Percentiles rank a stretch among this genome's conserved stretches.
Evolutionary conservation across 2,329 filamentous ascomycete species (phyloP).

Genomic region (Phaeophleospora eucalypticola): DNA sequence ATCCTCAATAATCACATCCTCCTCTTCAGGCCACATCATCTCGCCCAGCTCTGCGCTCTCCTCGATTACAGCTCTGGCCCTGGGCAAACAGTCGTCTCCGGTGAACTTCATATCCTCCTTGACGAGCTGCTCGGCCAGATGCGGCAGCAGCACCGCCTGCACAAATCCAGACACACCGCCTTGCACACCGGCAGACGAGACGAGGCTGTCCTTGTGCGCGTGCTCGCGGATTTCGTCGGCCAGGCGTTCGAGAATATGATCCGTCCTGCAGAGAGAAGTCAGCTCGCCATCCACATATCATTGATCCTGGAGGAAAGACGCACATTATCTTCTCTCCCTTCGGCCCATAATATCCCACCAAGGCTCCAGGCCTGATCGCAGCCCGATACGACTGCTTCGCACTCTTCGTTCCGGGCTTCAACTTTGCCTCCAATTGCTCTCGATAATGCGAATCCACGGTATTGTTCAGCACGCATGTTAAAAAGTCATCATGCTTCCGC

Average conservation of each 20-base stretch:
- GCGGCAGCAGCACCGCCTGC: conserved; percentile 35
- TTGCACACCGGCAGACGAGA: conserved; percentile 29
- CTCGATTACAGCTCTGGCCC: conserved; percentile 25
- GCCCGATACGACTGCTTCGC: not conserved
- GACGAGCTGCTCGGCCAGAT: conserved; percentile 33
- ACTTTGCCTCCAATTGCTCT: conserved; percentile 21
- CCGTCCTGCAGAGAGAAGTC: conserved; percentile 21
- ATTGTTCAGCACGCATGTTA: conserved; percentile 26
- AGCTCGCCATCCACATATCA: not conserved
- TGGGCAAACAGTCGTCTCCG: conserved; percentile 11
- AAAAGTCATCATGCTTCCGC: conserved; percentile 21
- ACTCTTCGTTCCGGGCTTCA: conserved; percentile 15
- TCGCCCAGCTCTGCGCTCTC: conserved; percentile 34
- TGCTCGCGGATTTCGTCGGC: conserved; percentile 26
- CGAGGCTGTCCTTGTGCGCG: conserved; percentile 28
- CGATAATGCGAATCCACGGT: conserved; percentile 24
- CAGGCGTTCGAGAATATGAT: conserved; percentile 31
- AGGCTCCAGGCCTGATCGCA: conserved; percentile 9
- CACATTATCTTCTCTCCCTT: conserved; percentile 34
- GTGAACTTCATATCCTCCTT: conserved; percentile 32
- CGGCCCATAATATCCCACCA: conserved; percentile 35
- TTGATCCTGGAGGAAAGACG: conserved; percentile 4
- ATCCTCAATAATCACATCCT: conserved; percentile 21
- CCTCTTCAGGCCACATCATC: conserved; percentile 29
- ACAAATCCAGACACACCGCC: conserved; percentile 36